phyloP scores from a whole-genome alignment of 495 filamentous ascomycete species.

The Hypoxylon perforatum region DNA sequence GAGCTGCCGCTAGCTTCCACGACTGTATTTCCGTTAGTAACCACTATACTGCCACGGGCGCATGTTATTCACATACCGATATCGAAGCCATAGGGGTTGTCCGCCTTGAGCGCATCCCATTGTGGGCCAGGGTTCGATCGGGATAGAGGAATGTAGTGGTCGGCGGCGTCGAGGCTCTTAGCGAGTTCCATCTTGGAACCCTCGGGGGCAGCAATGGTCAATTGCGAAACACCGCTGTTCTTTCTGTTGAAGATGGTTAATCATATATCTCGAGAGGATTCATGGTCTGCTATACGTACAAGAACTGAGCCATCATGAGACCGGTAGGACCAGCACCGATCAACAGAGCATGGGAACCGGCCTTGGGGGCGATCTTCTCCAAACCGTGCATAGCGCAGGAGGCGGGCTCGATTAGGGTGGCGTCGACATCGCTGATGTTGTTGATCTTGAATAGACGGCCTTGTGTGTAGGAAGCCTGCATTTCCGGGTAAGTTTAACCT shows the following conservation, averaged over 20 bases:
- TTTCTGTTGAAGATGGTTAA: slow-evolving; percentile 30
- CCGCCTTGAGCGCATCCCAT: slow-evolving; percentile 69
- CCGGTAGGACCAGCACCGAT: slow-evolving; percentile 78
- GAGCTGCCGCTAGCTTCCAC: slow-evolving; percentile 70
- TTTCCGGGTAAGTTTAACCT: slow-evolving; percentile 12
- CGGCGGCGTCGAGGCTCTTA: slow-evolving; percentile 72
- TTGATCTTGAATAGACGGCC: slow-evolving; percentile 76
- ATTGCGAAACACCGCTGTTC: slow-evolving; percentile 71
- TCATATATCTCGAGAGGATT: neutral
- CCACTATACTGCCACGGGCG: slow-evolving; percentile 43
- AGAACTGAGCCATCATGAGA: slow-evolving; percentile 55
- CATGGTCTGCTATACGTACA: slow-evolving; percentile 20
- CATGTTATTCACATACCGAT: slow-evolving; percentile 58
- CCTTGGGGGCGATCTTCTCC: slow-evolving; percentile 76
- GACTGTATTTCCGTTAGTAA: slow-evolving; percentile 42
- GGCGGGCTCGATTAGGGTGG: slow-evolving; percentile 78
- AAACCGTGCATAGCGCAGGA: slow-evolving; percentile 77
- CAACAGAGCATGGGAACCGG: slow-evolving; percentile 72
- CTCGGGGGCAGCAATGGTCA: slow-evolving; percentile 72
- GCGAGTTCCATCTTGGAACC: slow-evolving; percentile 78
- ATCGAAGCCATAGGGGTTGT: slow-evolving; percentile 78
- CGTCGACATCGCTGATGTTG: slow-evolving; percentile 75
- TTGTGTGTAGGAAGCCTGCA: slow-evolving; percentile 58
- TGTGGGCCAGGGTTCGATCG: slow-evolving; percentile 65
- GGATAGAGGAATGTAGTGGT: slow-evolving; percentile 71